phyloP scores from a whole-genome alignment of 352 stramenopile genomes.

The Phytopythium litorale region DNA sequence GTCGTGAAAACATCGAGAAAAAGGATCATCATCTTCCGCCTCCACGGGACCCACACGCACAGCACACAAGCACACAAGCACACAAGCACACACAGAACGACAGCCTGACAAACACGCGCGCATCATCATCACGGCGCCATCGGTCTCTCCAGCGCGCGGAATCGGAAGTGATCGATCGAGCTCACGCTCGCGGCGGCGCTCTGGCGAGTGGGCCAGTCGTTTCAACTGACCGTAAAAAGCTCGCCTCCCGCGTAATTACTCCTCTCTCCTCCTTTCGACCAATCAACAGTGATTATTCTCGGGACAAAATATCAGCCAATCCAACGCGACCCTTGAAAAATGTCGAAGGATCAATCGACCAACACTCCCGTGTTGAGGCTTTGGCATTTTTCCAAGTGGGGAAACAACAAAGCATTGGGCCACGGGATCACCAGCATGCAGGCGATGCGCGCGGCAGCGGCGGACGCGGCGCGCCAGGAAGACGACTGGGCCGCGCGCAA shows the following conservation, averaged over 20 bases:
- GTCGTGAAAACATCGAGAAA: conserved; percentile 89
- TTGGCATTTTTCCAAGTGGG: neutral
- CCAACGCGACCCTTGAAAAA: conserved; percentile 6
- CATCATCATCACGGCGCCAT: neutral
- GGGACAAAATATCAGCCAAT: conserved; percentile 1
- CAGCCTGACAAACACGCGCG: neutral
- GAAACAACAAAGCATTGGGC: neutral
- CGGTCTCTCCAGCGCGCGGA: neutral
- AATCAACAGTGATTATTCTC: neutral
- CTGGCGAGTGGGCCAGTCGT: conserved; percentile 6
- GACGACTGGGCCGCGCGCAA: conserved; percentile 9
- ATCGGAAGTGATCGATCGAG: conserved; percentile 13
- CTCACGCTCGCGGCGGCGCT: neutral
- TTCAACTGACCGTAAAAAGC: neutral
- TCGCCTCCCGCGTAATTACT: neutral
- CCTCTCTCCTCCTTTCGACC: neutral
- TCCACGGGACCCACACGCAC: conserved; percentile 5
- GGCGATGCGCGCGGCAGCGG: conserved; percentile 7
- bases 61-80: neutral
- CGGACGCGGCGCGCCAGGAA: conserved; percentile 7
- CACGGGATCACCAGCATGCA: conserved; percentile 7
- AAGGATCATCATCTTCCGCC: conserved; percentile 80
- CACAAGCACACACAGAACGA: neutral
- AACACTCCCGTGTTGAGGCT: conserved; percentile 11
- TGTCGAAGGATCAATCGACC: conserved; percentile 10